Evolutionary conservation across 2,329 filamentous ascomycete genomes (phyloP), one percentile per base, ranked within the genome.

Genomic region (Diaporthe helianthi): DNA sequence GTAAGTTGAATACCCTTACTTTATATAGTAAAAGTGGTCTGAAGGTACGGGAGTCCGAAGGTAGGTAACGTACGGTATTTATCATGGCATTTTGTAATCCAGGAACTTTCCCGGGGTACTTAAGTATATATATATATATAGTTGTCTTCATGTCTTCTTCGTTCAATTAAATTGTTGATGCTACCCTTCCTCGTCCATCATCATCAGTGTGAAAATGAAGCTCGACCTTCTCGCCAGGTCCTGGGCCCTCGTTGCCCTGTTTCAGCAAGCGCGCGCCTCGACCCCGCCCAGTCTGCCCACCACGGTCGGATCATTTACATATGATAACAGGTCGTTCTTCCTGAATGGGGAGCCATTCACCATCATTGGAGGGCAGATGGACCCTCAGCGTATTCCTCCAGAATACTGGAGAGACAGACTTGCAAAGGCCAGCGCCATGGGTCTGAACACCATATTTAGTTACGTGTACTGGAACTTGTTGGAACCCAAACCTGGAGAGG

Each of bases 401-500:
- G 73, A 78, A 33, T 84, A 84, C 73, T 86, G 84, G 84, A 74
- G 77, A 19, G 80, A 85, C 53, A 79, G 84, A 12, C 74, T 85
- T 0, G 68, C 74, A 26, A 83, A 81, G 61, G 83, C 82, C 12
- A 75, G 79, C 12, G 80, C 82, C 1, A 84, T 85, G 82, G 83
- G 83, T 0, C 69, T 85, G 0, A 85, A 85, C 70, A 85, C 83
- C 0, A 82, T 85, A 54, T 85, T 86, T 71, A 80, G 79, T 49
- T 86, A 86, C 73, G 76, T 85, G 5, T 86, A 81, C 73, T 86
- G 84, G 84, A 82, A 86, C 72, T 72, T 83, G 4, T 74, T 86
- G 1, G 82, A 85, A 73, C 82, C 81, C 4, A 72, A 69, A 0
- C 79, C 73, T 9, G 83, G 81, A 0, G 58, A 61, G 58, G 58